Conservation (phyloP, 2,329 filamentous ascomycete genomes). For the Ophiocordyceps sinensis region DNA sequence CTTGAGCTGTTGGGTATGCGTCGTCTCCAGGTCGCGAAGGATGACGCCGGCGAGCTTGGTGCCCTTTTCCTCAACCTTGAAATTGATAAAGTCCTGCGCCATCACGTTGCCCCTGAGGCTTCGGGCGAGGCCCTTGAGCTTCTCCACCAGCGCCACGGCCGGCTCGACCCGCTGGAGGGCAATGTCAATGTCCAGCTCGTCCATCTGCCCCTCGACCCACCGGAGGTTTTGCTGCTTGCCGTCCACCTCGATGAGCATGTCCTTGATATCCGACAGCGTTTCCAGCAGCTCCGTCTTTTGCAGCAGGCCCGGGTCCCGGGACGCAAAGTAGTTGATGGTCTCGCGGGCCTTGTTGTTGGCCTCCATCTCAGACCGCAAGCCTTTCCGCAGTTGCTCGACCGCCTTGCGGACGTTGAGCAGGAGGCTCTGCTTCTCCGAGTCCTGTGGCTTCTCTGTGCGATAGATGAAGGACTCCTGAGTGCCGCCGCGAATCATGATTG, state of each 20-base stretch:
- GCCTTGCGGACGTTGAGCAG: conserved; percentile 86
- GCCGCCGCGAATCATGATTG: conserved; percentile 76
- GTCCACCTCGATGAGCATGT: conserved; percentile 89
- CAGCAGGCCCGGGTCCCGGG: conserved; percentile 59
- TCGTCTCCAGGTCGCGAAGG: conserved; percentile 61
- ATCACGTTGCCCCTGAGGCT: conserved; percentile 73
- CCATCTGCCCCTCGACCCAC: conserved; percentile 90
- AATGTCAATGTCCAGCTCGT: conserved; percentile 91
- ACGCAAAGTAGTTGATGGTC: conserved; percentile 74
- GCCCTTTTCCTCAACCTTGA: conserved; percentile 79
- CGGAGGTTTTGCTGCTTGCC: conserved; percentile 92
- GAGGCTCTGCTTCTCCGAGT: conserved; percentile 63
- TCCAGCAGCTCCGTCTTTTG: conserved; percentile 72
- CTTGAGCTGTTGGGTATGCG: conserved; percentile 60
- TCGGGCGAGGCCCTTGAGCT: conserved; percentile 63
- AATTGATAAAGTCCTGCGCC: conserved; percentile 82
- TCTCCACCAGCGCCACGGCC: conserved; percentile 73
- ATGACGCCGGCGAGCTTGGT: conserved; percentile 62
- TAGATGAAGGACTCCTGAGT: conserved; percentile 91
- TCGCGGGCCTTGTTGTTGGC: conserved; percentile 73
- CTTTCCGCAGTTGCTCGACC: conserved; percentile 80
- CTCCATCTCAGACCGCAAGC: conserved; percentile 72
- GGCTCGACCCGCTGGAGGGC: conserved; percentile 79
- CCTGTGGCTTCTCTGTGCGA: conserved; percentile 69
- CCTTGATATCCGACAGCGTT: conserved; percentile 62